phyloP scores from a whole-genome alignment of 129 eudicot genomes.

The Tagetes patula region DNA sequence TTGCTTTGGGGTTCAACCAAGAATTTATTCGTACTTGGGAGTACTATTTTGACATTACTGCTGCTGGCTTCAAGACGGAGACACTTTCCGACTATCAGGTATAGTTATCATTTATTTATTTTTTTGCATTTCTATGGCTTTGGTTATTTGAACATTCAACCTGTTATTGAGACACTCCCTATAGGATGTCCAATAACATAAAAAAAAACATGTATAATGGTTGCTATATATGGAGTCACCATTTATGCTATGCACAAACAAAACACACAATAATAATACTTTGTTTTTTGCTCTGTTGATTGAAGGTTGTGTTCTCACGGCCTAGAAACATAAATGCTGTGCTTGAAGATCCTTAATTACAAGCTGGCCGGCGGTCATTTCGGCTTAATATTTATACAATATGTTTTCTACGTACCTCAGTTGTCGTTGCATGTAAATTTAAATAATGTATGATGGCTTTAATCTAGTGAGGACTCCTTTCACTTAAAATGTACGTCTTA shows the following conservation, averaged over 20 bases:
- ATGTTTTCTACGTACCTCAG: too few relatives aligned
- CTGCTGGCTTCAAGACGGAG: slow-evolving; percentile 62
- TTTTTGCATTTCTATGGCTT: neutral
- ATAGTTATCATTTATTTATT: neutral
- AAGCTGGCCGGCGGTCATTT: neutral
- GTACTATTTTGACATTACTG: slow-evolving; percentile 66
- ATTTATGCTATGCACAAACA: too few relatives aligned
- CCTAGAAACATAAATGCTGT: slow-evolving; percentile 46
- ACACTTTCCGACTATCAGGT: slow-evolving; percentile 68
- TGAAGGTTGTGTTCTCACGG: slow-evolving; percentile 75
- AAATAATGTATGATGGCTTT: too few relatives aligned
- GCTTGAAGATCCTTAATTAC: neutral
- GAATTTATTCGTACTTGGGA: slow-evolving; percentile 83
- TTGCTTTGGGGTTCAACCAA: slow-evolving; percentile 63
- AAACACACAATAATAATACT: too few relatives aligned
- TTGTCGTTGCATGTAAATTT: too few relatives aligned
- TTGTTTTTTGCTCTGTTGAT: neutral
- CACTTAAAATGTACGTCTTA: too few relatives aligned
- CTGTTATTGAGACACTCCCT: too few relatives aligned
- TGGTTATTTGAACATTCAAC: too few relatives aligned
- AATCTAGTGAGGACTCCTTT: too few relatives aligned
- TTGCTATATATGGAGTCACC: too few relatives aligned
- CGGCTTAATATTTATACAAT: neutral
- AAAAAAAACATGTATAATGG: too few relatives aligned
- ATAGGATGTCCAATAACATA: too few relatives aligned